Base-by-base conservation (phyloP, 2,329 filamentous ascomycete genomes). In the Aspergillus japonicus region DNA sequence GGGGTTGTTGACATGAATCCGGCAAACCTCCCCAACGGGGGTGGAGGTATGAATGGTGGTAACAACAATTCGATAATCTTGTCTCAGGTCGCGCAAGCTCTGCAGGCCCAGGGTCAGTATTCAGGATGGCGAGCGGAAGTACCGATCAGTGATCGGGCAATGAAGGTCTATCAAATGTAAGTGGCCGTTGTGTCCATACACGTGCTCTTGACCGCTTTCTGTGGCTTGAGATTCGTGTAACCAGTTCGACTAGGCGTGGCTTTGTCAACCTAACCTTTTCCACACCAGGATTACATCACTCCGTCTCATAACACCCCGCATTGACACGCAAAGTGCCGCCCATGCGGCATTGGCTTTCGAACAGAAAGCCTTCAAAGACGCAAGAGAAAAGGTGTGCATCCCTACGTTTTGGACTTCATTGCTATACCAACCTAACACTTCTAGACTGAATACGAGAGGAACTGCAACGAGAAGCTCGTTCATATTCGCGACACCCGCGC, bases 51-150 rank as follows among this genome's bases (percentile, higher is more conserved):
- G 69, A 71, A 71, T 59, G 69, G 50, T 73, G 74, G 69, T 71
- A 72, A 62, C 67, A 75, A 73, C 62, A 67, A 70, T 26, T 69
- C 74, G 47, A 64, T 72, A 56, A 71, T 81, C 24, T 64, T 75
- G 61, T 72, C 70, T 48, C 71, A 76, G 66, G 74, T 81, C 54
- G 70, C 72, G 56, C 71, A 76, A 53, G 69, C 68, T 47, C 66
- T 81, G 57, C 73, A 77, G 54, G 66, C 65, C 14, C 78, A 81
- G 63, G 77, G 76, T 14, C 71, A 76, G 3, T 80, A 76, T 54
- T 71, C 66, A 31, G 80, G 79, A 59, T 82, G 80, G 80, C 75
- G 78, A 63, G 72, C 73, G 19, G 73, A 75, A 26, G 74, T 81
- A 6, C 65, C 67, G 14, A 66, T 77, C 23, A 73, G 73, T 60